Conservation (phyloP, 805 yeast genomes). For the Saturnispora saitoi region DNA sequence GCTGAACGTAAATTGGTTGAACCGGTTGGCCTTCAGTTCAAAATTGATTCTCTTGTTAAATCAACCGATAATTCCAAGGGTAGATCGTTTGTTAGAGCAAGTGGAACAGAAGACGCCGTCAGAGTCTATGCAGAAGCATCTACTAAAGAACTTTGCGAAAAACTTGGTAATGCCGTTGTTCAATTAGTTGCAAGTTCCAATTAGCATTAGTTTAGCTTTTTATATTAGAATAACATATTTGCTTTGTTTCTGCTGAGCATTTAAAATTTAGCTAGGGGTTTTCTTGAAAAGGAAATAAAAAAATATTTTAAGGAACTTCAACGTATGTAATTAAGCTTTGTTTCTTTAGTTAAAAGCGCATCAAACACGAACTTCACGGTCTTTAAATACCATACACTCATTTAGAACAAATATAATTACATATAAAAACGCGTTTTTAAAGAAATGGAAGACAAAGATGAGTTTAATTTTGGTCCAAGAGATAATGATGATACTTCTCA, state of each 20-base stretch:
- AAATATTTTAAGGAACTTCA: neutral
- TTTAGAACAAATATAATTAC: neutral
- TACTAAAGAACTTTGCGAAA: constrained; percentile 38
- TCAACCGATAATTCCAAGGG: constrained; percentile 35
- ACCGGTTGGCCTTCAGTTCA: constrained; percentile 69
- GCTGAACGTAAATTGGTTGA: constrained; percentile 77
- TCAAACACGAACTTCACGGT: neutral
- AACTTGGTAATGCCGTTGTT: constrained; percentile 33
- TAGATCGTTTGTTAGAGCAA: constrained; percentile 90
- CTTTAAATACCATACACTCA: neutral
- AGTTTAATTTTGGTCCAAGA: constrained; percentile 2
- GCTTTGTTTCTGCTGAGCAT: constrained; percentile 1
- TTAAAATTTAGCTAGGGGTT: neutral
- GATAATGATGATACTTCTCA: neutral
- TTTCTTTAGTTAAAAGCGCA: neutral
- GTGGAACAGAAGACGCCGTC: constrained; percentile 97
- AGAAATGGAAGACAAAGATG: neutral
- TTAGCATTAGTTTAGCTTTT: neutral
- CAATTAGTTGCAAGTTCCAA: neutral
- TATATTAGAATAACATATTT: neutral
- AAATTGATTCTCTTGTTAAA: constrained; percentile 58
- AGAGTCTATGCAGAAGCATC: constrained; percentile 90
- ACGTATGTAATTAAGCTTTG: neutral
- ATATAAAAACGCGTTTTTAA: neutral
- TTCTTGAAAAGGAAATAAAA: neutral